Evolutionary conservation across 2,329 filamentous ascomycete genomes (phyloP), one percentile per base, ranked within the genome.

Genomic region (Penicillium sp.): DNA sequence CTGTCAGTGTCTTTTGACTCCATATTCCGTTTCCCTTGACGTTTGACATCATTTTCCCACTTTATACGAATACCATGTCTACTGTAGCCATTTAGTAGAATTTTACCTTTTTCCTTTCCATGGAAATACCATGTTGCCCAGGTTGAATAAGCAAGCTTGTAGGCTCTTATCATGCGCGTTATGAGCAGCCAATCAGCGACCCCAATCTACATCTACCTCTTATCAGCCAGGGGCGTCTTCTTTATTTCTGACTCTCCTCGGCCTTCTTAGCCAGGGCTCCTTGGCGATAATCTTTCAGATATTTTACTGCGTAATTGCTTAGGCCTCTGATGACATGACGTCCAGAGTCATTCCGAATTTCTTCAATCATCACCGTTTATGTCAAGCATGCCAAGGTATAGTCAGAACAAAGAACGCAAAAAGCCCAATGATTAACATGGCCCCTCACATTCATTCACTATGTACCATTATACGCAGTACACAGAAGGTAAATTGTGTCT

Each of bases 161-260:
- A 34, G 23, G 40, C 38, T 50, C 54, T 57, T 56, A 57, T 57
- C 54, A 47, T 23, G 13, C 22, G 2, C 22, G 9, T 37, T 28
- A 9, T 18, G 35, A 44, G 13, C 20, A 39, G 23, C 54, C 52
- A 55, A 57, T 57, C 52, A 54, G 28, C 36, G 26, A n/a, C 23
- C 18, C 18, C n/a, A 32, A 41, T 43, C 32, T 27, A 36, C 31
- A 34, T 36, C 24, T 16, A 18, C 22, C 26, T 16, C 26, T 39
- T 38, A 44, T 44, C 42, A 9, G 31, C 9, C 31, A 16, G 8
- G 14, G 31, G 31, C 14, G 14, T 31, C 35, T 13, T 29, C 22
- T 31, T 26, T 32, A 31, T 16, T 16, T 36, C 32, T 36, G 22
- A 22, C 29, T 42, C 28, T 26, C 24, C 10, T 7, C 11, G 6